These are phyloP conservation scores for Wallacemonas sp. DNA, from an alignment of 208 protist genomes.

Conservation along the genomic window DNA sequence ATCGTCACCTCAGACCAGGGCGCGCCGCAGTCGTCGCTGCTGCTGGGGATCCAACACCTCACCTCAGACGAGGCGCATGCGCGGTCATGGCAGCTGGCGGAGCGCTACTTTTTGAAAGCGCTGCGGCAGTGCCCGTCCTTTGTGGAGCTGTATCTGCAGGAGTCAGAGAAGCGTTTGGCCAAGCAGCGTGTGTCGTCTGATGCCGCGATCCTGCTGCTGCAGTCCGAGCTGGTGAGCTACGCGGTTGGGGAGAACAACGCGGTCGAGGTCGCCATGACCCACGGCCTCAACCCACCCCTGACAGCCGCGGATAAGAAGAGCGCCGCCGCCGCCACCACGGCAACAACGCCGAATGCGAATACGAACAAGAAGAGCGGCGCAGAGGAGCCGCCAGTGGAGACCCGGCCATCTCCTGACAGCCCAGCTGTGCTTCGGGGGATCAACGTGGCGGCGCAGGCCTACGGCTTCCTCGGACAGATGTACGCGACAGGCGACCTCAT, in stretches of 20 bases:
- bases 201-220: too few species aligned
- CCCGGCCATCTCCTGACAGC: conserved; percentile 3
- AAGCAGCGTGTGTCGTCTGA: too few species aligned
- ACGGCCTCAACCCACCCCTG: conserved; percentile 3
- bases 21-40: not conserved
- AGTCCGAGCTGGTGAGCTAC: not conserved
- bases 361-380: not conserved
- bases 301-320: not conserved
- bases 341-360: not conserved
- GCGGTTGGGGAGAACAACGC: conserved; percentile 1
- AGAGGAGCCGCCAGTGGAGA: not conserved
- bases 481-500: conserved; percentile 55
- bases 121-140: not conserved
- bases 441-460: conserved; percentile 33
- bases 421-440: conserved; percentile 43
- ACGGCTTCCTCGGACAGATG: conserved; percentile 66
- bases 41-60: conserved; percentile 1
- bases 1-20: not conserved
- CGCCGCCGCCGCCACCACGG: not conserved
- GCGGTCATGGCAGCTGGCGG: conserved; percentile 7
- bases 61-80: too few species aligned
- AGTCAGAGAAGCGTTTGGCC: not conserved
- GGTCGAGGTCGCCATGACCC: not conserved
- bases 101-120: conserved; percentile 5
- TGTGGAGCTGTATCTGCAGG: conserved; percentile 8